Conservation (phyloP, 169 alveolate species). For the Amoebophrya sp. region DNA sequence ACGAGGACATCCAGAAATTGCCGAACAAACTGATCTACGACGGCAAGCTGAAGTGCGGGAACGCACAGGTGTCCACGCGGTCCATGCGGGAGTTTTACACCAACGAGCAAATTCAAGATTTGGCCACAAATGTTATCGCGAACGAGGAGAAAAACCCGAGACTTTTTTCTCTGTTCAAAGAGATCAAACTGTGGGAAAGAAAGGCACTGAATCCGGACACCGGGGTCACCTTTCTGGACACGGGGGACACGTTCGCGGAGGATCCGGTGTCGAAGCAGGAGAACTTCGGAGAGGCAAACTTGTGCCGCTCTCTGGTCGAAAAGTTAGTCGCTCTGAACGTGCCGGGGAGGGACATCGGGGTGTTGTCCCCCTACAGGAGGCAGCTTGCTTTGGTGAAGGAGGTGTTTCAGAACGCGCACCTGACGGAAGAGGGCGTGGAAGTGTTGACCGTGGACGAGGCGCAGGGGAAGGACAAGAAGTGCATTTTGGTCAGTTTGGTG, state of each 20-base stretch:
- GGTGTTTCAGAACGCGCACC: too few species aligned
- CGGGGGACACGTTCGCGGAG: background rate
- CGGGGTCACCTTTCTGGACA: background rate
- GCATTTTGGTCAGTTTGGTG: background rate
- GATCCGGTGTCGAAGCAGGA: background rate
- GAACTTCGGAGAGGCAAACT: background rate
- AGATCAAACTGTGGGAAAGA: too few species aligned
- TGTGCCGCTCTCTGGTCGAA: background rate
- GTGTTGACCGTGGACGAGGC: background rate
- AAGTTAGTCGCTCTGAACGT: background rate
- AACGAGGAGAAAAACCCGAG: too few species aligned
- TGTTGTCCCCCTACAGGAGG: background rate
- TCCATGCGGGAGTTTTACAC: too few species aligned
- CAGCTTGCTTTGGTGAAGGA: background rate
- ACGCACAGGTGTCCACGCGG: too few species aligned
- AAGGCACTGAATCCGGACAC: background rate
- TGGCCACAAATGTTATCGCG: too few species aligned
- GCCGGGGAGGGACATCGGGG: background rate
- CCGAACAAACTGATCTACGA: background rate
- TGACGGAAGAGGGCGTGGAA: background rate
- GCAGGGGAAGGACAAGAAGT: background rate
- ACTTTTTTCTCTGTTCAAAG: too few species aligned
- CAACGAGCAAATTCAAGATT: too few species aligned
- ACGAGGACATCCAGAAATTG: background rate
- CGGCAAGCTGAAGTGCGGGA: background rate